phyloP scores from a whole-genome alignment of 176 grass and related monocot genomes.

The Aegilops bicornis region DNA sequence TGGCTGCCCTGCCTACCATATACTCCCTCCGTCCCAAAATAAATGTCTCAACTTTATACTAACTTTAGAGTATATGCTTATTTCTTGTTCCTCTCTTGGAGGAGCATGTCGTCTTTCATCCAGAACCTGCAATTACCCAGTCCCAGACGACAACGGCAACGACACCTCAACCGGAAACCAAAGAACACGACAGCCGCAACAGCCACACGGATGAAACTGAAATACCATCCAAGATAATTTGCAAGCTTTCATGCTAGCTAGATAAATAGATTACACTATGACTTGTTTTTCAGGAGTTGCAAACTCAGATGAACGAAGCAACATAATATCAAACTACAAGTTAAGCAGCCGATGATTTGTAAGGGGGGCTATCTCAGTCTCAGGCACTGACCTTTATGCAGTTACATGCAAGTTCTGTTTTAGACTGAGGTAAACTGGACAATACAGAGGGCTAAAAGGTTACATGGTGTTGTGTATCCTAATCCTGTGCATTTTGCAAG shows the following conservation, averaged over 20 bases:
- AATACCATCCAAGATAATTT: not conserved
- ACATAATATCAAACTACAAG: not conserved
- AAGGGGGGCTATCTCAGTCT: too few species aligned
- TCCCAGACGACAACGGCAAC: not conserved
- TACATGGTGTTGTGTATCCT: too few species aligned
- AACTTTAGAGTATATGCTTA: too few species aligned
- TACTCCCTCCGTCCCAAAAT: too few species aligned
- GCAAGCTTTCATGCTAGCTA: not conserved
- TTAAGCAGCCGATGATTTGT: too few species aligned
- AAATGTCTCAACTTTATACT: too few species aligned
- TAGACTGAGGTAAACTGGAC: too few species aligned
- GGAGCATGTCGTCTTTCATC: not conserved
- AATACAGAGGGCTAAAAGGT: too few species aligned
- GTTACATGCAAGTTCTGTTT: too few species aligned
- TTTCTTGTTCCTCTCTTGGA: not conserved
- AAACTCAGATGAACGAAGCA: not conserved
- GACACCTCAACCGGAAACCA: not conserved
- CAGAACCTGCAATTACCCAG: not conserved
- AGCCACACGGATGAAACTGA: not conserved
- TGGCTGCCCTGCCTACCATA: not conserved
- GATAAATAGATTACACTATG: not conserved
- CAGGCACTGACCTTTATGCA: too few species aligned
- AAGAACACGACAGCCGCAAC: not conserved
- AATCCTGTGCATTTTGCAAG: too few species aligned
- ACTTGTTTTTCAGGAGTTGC: not conserved